Conservation (phyloP, 2,329 filamentous ascomycete genomes). For the Trichoderma atrobrunneum region DNA sequence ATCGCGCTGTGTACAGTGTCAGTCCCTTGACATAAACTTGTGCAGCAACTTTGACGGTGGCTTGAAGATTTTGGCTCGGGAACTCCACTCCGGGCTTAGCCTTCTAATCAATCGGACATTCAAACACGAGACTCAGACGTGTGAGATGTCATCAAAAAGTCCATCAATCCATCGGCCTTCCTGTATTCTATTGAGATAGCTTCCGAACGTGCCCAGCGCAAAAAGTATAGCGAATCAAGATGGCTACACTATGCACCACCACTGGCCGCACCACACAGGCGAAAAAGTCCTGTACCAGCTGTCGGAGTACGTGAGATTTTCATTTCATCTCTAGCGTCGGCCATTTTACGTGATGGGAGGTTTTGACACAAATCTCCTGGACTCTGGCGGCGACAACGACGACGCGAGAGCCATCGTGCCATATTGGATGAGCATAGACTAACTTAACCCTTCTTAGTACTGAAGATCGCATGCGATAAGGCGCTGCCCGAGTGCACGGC, state of each 20-base stretch:
- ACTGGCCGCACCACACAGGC: neutral
- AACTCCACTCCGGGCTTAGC: neutral
- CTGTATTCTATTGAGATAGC: neutral
- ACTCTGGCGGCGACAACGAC: neutral
- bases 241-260: neutral
- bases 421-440: neutral
- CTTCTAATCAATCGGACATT: neutral
- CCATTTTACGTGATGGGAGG: neutral
- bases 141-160: neutral
- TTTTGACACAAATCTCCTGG: neutral
- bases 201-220: neutral
- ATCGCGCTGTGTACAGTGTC: neutral
- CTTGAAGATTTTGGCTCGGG: neutral
- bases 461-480: constrained; percentile 19
- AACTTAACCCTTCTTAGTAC: neutral
- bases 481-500: constrained; percentile 6
- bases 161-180: neutral
- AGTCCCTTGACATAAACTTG: neutral
- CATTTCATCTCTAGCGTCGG: neutral
- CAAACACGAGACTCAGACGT: neutral
- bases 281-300: constrained; percentile 9
- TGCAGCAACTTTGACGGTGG: neutral
- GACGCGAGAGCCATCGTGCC: neutral
- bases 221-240: neutral
- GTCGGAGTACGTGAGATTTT: constrained; percentile 14